phyloP scores from a whole-genome alignment of 306 rosid genomes.

The Corylus americana region DNA sequence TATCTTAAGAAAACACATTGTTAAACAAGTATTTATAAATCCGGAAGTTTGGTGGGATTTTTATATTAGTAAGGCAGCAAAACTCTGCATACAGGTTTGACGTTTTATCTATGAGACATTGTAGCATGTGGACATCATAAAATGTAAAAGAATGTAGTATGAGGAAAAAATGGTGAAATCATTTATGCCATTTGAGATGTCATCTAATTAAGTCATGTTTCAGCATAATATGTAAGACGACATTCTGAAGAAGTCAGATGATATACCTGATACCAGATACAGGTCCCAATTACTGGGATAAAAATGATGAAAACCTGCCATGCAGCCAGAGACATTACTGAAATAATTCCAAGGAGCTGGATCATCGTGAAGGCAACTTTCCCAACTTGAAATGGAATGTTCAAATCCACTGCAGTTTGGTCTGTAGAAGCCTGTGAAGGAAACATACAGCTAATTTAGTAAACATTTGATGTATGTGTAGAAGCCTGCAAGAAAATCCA shows the following conservation, averaged over 20 bases:
- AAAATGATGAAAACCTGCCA: constrained; percentile 82
- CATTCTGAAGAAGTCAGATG: constrained; percentile 13
- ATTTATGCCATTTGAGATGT: not conserved
- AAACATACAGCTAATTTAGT: not conserved
- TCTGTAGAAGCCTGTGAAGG: constrained; percentile 73
- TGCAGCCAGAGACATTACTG: constrained; percentile 78
- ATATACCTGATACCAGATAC: constrained; percentile 75
- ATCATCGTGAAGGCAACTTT: constrained; percentile 50
- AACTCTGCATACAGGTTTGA: not conserved
- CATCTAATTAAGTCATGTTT: not conserved
- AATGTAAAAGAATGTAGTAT: not conserved
- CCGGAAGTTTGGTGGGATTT: not conserved
- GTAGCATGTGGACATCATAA: not conserved
- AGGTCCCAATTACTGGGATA: constrained; percentile 57
- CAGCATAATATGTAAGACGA: not conserved
- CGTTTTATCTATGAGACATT: not conserved
- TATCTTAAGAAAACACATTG: not conserved
- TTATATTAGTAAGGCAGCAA: not conserved
- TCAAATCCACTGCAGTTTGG: constrained; percentile 66
- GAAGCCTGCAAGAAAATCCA: no score
- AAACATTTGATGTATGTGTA: no score
- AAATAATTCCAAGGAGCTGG: constrained; percentile 72
- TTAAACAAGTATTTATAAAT: not conserved
- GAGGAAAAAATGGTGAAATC: not conserved
- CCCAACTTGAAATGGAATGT: constrained; percentile 44